Percentiles rank a stretch among this genome's conserved stretches.
Evolutionary conservation across 768 basidiomycete species (phyloP).

Genomic region (Kwoniella botswanensis): DNA sequence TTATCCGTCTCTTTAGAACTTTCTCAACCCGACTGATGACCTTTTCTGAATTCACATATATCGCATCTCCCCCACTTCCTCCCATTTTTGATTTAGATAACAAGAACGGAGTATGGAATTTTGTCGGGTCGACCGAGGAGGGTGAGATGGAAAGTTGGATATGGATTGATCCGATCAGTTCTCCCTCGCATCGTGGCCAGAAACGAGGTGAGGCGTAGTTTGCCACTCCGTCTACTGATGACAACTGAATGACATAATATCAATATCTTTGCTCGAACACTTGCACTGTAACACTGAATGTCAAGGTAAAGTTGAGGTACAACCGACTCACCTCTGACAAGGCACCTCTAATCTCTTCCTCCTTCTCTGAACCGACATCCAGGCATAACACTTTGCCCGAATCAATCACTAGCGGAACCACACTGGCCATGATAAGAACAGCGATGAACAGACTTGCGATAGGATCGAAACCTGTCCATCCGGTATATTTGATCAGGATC

Average conservation of each 20-base stretch:
- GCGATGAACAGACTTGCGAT: conserved; percentile 98
- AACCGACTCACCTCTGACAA: conserved; percentile 58
- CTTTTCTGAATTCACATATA: conserved; percentile 70
- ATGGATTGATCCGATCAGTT: conserved; percentile 87
- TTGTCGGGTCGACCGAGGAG: conserved; percentile 64
- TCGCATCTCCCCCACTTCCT: conserved; percentile 58
- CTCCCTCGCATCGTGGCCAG: conserved; percentile 91
- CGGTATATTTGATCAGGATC: conserved; percentile 89
- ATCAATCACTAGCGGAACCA: conserved; percentile 92
- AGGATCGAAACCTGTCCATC: conserved; percentile 99
- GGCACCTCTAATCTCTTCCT: conserved; percentile 59
- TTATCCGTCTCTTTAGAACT: conserved; percentile 72
- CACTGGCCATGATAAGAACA: conserved; percentile 89
- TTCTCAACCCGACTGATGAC: conserved; percentile 77
- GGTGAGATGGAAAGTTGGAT: conserved; percentile 77
- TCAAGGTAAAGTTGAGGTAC: neutral
- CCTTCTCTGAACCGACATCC: conserved; percentile 69
- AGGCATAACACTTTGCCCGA: conserved; percentile 85
- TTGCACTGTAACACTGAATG: neutral
- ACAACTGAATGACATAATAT: conserved; percentile 4
- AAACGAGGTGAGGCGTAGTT: conserved; percentile 83
- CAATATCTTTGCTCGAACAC: neutral
- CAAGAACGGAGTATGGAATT: conserved; percentile 29
- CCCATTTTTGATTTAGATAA: conserved; percentile 58
- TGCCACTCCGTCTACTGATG: conserved; percentile 72